A percentile compares a stretch with the other conserved stretches of the same genome.
Evolutionary conservation across 371 early-diverging fungal species (phyloP).

Genomic region (Sporodiniella umbellata): DNA sequence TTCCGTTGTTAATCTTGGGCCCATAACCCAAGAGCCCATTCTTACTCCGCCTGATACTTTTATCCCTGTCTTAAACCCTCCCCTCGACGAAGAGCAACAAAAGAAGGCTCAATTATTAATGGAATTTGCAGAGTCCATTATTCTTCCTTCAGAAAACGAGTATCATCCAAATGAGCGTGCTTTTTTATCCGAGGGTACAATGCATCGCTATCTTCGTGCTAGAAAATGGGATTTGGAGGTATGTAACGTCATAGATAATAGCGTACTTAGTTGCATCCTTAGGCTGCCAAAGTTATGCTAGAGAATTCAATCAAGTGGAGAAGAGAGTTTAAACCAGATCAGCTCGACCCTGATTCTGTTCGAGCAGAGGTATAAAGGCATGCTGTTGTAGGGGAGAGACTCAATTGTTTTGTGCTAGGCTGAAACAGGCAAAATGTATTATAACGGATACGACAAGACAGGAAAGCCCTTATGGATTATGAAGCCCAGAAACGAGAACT

Average conservation of each 20-base stretch:
- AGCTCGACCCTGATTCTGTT: slow-evolving; percentile 62
- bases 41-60: slow-evolving; percentile 17
- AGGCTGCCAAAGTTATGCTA: slow-evolving; percentile 56
- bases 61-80: slow-evolving; percentile 16
- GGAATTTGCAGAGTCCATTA: slow-evolving; percentile 43
- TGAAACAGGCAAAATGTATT: slow-evolving; percentile 71
- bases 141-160: slow-evolving; percentile 34
- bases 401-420: slow-evolving; percentile 41
- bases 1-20: slow-evolving; percentile 3
- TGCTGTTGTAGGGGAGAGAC: no score
- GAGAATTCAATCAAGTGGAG: slow-evolving; percentile 72
- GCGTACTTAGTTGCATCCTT: no score
- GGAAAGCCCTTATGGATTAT: slow-evolving; percentile 64
- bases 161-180: slow-evolving; percentile 39
- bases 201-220: slow-evolving; percentile 71
- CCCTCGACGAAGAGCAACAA: slow-evolving; percentile 44
- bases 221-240: slow-evolving; percentile 59
- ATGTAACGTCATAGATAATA: no score
- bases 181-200: slow-evolving; percentile 47
- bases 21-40: slow-evolving; percentile 18
- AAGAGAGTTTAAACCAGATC: slow-evolving; percentile 61
- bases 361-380: slow-evolving; percentile 24
- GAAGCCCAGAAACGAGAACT: slow-evolving; percentile 68
- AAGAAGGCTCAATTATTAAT: slow-evolving; percentile 38
- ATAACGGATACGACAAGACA: slow-evolving; percentile 62